phyloP scores from a whole-genome alignment of 495 filamentous ascomycete genomes.

The Podospora comata region DNA sequence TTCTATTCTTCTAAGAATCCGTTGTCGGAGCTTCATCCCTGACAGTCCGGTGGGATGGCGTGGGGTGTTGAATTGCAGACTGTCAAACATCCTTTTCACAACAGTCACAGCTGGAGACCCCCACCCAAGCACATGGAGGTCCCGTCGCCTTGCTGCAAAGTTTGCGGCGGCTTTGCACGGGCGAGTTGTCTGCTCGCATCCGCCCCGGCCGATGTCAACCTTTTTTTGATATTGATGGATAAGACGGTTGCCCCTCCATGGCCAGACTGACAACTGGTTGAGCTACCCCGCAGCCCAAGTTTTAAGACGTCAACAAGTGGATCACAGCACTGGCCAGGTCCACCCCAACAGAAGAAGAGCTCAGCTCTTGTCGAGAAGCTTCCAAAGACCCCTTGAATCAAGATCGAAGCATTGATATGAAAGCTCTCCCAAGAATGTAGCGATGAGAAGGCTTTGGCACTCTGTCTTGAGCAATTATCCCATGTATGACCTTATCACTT shows the following conservation, averaged over 20 bases:
- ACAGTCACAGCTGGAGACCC: not conserved
- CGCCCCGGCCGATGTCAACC: not conserved
- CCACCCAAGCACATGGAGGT: not conserved
- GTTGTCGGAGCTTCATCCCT: slow-evolving; percentile 25
- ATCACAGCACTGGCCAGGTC: slow-evolving; percentile 1
- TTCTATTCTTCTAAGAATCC: slow-evolving; percentile 3
- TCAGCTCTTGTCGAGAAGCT: slow-evolving; percentile 7
- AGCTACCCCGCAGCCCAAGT: slow-evolving; percentile 18
- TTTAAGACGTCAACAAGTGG: slow-evolving; percentile 10
- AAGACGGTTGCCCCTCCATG: slow-evolving; percentile 1
- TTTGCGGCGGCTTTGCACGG: not conserved
- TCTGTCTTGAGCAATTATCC: not conserved
- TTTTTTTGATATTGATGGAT: not conserved
- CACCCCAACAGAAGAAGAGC: not conserved
- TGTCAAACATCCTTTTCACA: not conserved
- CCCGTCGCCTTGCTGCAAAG: not conserved
- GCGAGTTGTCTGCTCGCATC: too few species aligned
- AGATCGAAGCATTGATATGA: not conserved
- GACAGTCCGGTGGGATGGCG: slow-evolving; percentile 8
- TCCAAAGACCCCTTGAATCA: not conserved
- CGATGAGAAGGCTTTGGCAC: not conserved
- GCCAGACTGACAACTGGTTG: not conserved
- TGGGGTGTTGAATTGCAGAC: slow-evolving; percentile 5
- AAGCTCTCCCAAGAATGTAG: not conserved
- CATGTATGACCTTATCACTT: not conserved